Base-by-base conservation (phyloP, 2,329 filamentous ascomycete genomes). In the Fusarium heterosporum region DNA sequence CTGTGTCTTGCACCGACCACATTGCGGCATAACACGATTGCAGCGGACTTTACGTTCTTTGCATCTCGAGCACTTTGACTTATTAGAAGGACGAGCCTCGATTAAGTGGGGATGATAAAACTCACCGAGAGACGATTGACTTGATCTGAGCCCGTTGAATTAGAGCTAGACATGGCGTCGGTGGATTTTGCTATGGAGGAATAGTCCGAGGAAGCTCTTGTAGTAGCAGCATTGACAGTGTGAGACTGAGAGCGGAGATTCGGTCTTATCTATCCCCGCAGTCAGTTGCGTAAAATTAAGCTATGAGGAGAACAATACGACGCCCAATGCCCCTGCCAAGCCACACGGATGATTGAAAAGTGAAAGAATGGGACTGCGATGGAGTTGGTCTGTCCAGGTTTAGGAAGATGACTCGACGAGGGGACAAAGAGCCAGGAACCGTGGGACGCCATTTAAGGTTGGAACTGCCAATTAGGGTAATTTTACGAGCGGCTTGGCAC, bases 41-140 rank as follows among this genome's bases (percentile, higher is more conserved):
- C 75, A 76, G 32, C 75, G 68, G 22, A 76, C 72, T 32, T 74
- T 74, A 19, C 72, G 71, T 41, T 73, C 68, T 53, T 74, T 74
- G 56, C 72, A 74, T 56, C 72, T 71, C 43, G 58, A 58, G 42
- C 72, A 74, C 72, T 73, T 38, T 32, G 16, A 47, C 39, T 48
- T 28, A 46, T 64, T 16, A 69, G 50, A 28, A 28, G 4, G 40
- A 30, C 16, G 26, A 19, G 12, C 16, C n/a, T 25, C n/a, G 43
- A 49, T 13, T 32, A 26, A 25, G 17, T 8, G 30, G 22, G 28
- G 29, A 34, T 11, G 14, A 19, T 17, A 6, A 25, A 41, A 49
- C 69, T 55, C 16, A 73, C 71, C 28, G 71, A 73, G 30, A 73
- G 68, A 30, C 71, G 71, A 30, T 72, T 73, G 8, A 72, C 52